Conservation (phyloP, 805 yeast genomes). For the Kodamaea fukazawae region DNA sequence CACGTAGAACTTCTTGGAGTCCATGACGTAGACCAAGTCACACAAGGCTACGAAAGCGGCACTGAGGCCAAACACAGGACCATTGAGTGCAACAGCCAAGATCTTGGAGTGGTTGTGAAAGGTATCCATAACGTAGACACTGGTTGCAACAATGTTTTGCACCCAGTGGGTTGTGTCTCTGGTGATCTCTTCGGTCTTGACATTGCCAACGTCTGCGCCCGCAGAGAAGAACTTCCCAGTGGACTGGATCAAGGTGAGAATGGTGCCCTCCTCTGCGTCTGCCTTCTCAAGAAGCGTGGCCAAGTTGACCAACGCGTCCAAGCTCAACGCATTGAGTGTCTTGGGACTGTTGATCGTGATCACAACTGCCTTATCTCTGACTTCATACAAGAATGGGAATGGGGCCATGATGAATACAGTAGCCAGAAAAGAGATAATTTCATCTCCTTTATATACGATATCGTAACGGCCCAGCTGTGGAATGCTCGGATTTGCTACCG, state of each 20-base stretch:
- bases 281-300: conserved; percentile 61
- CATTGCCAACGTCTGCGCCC: conserved; percentile 68
- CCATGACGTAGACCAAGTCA: conserved; percentile 69
- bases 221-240: conserved; percentile 77
- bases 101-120: conserved; percentile 69
- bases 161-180: conserved; percentile 46
- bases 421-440: no score
- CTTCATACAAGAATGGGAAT: conserved; percentile 31
- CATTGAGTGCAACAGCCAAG: conserved; percentile 70
- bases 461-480: no score
- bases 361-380: conserved; percentile 48
- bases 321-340: conserved; percentile 63
- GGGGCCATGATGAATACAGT: no score
- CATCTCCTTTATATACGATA: no score
- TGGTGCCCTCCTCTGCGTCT: conserved; percentile 55
- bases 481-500: no score
- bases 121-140: conserved; percentile 62
- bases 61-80: conserved; percentile 79
- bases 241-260: conserved; percentile 63
- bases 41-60: conserved; percentile 72
- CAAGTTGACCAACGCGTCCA: conserved; percentile 57
- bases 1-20: conserved; percentile 53
- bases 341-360: conserved; percentile 64
- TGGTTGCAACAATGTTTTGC: conserved; percentile 59
- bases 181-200: conserved; percentile 28